Evolutionary conservation across 495 filamentous ascomycete genomes (phyloP).

Genomic region (Diplogelasinospora grovesii): DNA sequence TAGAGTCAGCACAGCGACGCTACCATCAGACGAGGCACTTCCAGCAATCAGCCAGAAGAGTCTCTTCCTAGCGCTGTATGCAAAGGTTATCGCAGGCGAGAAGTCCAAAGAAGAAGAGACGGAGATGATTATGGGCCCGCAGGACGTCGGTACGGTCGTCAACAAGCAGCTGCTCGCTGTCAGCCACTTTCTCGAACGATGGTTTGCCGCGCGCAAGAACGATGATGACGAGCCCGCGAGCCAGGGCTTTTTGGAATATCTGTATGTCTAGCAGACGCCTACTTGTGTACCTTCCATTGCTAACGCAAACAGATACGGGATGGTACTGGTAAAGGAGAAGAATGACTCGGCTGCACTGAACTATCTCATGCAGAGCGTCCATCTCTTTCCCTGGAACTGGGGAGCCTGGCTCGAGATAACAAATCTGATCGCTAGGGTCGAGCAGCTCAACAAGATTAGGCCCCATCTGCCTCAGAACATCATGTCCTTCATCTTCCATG

Average conservation of each 20-base stretch:
- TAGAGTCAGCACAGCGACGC: too few relatives aligned
- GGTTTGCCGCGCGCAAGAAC: conserved; percentile 58
- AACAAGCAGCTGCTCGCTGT: conserved; percentile 79
- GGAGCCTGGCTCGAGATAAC: conserved; percentile 90
- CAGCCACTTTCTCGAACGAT: conserved; percentile 65
- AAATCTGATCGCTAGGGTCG: conserved; percentile 62
- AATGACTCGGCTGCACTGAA: conserved; percentile 76
- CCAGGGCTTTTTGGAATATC: conserved; percentile 93
- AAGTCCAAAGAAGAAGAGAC: conserved; percentile 94
- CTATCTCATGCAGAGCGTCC: conserved; percentile 78
- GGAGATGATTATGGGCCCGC: conserved; percentile 94
- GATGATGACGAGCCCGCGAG: conserved; percentile 55
- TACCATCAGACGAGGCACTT: conserved; percentile 18
- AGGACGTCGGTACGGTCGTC: conserved; percentile 71
- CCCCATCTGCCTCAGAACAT: conserved; percentile 75
- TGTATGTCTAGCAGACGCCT: too few relatives aligned
- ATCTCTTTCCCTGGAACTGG: conserved; percentile 89
- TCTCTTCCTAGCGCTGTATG: conserved; percentile 88
- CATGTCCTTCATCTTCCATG: conserved; percentile 87
- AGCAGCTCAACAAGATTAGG: conserved; percentile 54
- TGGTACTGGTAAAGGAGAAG: conserved; percentile 84
- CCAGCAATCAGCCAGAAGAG: conserved; percentile 71
- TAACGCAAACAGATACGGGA: too few relatives aligned
- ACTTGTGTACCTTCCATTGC: too few relatives aligned
- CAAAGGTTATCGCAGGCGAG: conserved; percentile 87